These are phyloP conservation scores for Cunninghamia lanceolata DNA, from an alignment of 75 land plant genomes.

Conservation along the genomic window DNA sequence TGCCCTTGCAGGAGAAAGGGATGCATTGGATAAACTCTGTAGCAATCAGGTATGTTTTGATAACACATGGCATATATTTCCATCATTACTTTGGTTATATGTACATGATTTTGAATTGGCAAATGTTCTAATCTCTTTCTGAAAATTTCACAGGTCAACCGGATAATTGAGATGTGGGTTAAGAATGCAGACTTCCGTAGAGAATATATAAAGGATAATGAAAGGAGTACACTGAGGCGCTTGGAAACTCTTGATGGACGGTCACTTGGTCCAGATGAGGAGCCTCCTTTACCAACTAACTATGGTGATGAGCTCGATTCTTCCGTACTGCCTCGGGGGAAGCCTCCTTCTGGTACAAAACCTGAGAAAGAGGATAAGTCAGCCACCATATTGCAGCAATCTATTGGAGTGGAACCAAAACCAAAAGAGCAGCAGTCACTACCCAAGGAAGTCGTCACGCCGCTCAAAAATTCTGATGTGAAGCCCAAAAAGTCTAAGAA, in stretches of 20 bases:
- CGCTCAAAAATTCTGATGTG: slow-evolving; percentile 16
- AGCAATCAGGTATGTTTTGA: slow-evolving; percentile 32
- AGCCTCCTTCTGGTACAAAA: slow-evolving; percentile 7
- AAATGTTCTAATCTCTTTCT: background rate
- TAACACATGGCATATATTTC: background rate
- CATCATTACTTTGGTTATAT: background rate
- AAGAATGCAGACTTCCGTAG: slow-evolving; percentile 64
- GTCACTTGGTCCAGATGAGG: slow-evolving; percentile 83
- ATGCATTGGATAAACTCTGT: slow-evolving; percentile 34
- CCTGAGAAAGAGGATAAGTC: background rate
- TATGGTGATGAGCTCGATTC: slow-evolving; percentile 4
- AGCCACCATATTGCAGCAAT: background rate
- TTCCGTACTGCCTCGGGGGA: background rate
- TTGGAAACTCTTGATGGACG: slow-evolving; percentile 79
- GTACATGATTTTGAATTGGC: background rate
- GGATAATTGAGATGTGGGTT: slow-evolving; percentile 60
- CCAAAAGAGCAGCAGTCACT: background rate
- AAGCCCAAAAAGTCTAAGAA: slow-evolving; percentile 12
- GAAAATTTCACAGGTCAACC: slow-evolving; percentile 46
- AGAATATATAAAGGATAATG: slow-evolving; percentile 65
- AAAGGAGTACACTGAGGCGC: slow-evolving; percentile 71
- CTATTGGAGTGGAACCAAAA: background rate
- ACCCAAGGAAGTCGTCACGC: slow-evolving; percentile 19
- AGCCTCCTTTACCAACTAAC: slow-evolving; percentile 38
- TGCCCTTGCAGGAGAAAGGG: slow-evolving; percentile 26